Base-by-base conservation (phyloP, 352 stramenopile genomes). In the Phytophthora ramorum region DNA sequence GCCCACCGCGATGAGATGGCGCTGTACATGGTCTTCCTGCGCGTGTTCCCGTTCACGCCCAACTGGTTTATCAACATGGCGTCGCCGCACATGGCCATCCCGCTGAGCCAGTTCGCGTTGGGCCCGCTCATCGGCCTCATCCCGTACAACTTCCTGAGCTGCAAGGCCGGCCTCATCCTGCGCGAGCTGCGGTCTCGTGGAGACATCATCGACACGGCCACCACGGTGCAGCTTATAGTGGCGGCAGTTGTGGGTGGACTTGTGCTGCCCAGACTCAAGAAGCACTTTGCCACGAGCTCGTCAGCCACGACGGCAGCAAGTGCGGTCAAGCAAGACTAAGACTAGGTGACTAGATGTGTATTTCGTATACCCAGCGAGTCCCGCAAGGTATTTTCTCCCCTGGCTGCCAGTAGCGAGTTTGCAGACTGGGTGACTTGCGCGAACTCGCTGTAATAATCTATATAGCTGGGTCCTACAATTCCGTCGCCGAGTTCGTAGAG, bases 31-130 rank as follows among this genome's bases (percentile, higher is more conserved):
- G 70, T 92, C 20, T 94, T 92, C 63, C 53, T 94, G 51, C 81
- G 86, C 28, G 82, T 94, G 4, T 94, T 94, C 60, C 85, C 85
- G 26, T 92, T 94, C 66, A 91, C 85, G 16, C 85, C 85, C 63
- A 94, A 94, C 62, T 94, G 85, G 85, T 94, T 94, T 52, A 90
- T 94, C 75, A 94, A 94, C 78, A 70, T 94, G 71, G 85, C 85
- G 58, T 89, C 85, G 34, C 83, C 85, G 34, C 85, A 94, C 41
- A 57, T 94, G 46, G 69, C 77, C 20, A 92, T 94, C 56, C 81
- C 85, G 24, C 30, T 94, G 34, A 17, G 62, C 12, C 76, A 85
- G 56, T 94, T 94, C 67, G 57, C 77, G 20, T 52, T 91, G 26
- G 84, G 83, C 3, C 82, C 85, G 19, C 74, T 87, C 9, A 59